Conservation (phyloP, 176 grass and related monocot genomes). For the Phragmites australis region DNA sequence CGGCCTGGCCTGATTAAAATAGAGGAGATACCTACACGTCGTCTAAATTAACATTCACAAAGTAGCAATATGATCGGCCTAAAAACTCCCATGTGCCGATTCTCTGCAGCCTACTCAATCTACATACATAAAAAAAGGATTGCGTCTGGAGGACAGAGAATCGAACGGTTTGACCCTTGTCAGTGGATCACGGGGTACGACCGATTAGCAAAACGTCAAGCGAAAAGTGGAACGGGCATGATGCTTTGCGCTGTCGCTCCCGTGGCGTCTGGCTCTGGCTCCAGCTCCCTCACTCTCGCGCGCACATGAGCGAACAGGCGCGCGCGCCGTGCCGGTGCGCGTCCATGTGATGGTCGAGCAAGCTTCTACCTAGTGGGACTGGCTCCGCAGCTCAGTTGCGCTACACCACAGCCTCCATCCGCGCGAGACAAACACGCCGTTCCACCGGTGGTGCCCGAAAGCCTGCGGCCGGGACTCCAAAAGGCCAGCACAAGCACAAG, state of each 20-base stretch:
- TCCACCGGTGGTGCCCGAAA: slow-evolving; percentile 39
- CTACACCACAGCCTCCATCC: slow-evolving; percentile 1
- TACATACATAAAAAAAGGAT: not conserved
- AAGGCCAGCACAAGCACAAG: slow-evolving; percentile 37
- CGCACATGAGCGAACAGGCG: slow-evolving; percentile 8
- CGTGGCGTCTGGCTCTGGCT: slow-evolving; percentile 31
- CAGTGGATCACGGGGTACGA: slow-evolving; percentile 26
- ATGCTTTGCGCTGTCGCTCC: slow-evolving; percentile 37
- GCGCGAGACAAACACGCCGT: slow-evolving; percentile 33
- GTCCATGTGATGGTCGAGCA: not conserved
- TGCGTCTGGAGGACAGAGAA: not conserved
- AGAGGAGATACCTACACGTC: not conserved
- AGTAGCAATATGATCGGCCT: not conserved
- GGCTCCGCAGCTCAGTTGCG: not conserved
- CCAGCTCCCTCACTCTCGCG: no score
- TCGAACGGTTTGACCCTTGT: slow-evolving; percentile 28
- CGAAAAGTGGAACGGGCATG: not conserved
- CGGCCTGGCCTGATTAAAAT: not conserved
- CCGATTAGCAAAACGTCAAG: slow-evolving; percentile 23
- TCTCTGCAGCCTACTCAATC: not conserved
- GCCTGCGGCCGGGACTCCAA: slow-evolving; percentile 38
- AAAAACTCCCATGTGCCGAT: not conserved
- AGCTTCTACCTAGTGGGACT: not conserved
- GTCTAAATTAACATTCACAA: slow-evolving; percentile 1
- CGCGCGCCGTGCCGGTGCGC: no score